phyloP scores from a whole-genome alignment of 306 rosid genomes.

The Gastrolobium bilobum region DNA sequence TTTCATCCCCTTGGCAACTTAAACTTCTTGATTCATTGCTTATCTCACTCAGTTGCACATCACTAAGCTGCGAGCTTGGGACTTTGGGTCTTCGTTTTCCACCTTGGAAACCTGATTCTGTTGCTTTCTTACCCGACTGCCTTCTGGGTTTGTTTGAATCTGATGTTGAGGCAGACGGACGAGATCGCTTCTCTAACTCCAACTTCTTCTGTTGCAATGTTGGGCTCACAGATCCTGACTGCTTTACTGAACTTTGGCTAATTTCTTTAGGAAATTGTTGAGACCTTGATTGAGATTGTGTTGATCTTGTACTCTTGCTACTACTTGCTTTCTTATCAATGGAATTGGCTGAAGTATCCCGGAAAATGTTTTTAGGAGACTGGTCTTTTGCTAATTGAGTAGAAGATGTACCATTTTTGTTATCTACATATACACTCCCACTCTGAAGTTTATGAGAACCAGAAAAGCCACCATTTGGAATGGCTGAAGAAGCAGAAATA shows the following conservation, averaged over 20 bases:
- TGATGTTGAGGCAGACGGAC: constrained; percentile 71
- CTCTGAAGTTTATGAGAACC: constrained; percentile 54
- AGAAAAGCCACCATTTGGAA: constrained; percentile 61
- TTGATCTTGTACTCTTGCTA: constrained; percentile 53
- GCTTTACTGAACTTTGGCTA: constrained; percentile 58
- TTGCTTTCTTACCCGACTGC: constrained; percentile 60
- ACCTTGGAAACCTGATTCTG: constrained; percentile 63
- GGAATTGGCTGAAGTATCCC: constrained; percentile 58
- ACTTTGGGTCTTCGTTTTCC: constrained; percentile 67
- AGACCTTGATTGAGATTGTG: constrained; percentile 62
- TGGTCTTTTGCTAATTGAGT: constrained; percentile 58
- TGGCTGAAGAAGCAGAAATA: constrained; percentile 64
- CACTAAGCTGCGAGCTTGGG: constrained; percentile 56
- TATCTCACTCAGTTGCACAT: constrained; percentile 73
- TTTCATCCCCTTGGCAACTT: constrained; percentile 74
- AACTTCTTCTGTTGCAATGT: constrained; percentile 80
- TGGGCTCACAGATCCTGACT: constrained; percentile 80
- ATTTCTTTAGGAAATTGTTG: constrained; percentile 61
- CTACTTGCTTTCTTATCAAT: constrained; percentile 65
- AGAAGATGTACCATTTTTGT: constrained; percentile 55
- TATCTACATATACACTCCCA: constrained; percentile 51
- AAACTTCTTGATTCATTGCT: constrained; percentile 69
- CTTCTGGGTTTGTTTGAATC: constrained; percentile 69
- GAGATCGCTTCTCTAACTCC: constrained; percentile 77
- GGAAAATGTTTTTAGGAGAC: constrained; percentile 55